Evolutionary conservation across 2,329 filamentous ascomycete genomes (phyloP), one percentile per base, ranked within the genome.

Genomic region (Microdochium trichocladiopsis): DNA sequence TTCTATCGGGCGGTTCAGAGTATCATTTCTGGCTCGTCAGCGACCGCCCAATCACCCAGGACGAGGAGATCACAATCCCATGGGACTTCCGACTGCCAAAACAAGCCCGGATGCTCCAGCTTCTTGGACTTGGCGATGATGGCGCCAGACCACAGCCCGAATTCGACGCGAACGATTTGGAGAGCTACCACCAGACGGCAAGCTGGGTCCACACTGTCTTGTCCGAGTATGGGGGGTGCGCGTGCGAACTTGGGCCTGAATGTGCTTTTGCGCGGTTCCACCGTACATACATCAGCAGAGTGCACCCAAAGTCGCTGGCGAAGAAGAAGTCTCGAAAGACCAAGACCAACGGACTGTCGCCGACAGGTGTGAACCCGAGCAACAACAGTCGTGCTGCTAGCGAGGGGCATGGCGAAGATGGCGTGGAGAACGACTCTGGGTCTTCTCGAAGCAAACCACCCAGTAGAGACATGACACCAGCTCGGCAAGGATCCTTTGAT

Each of bases 1-100:
- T 91, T 58, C 81, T 96, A 48, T 89, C 89, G 2, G 85, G 84
- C 48, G 79, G 80, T 3, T 85, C 84, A 1, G 86, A 93, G 58
- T 95, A 93, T 63, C 90, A 94, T 64, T 96, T 97, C 67, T 96
- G 93, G 81, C 86, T 96, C 57, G 83, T 96, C 54, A 91, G 90
- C 60, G 89, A 89, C 60, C 81, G 87, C 51, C 78, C 86, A 36
- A 91, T 97, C 52, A 69, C 78, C 16, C 74, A 83, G 1, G 75
- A 78, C 41, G 82, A 84, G 61, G 81, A 84, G 61, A 82, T 80
- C 61, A 89, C 76, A 24, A 80, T 77, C 60, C 80, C 73, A 51
- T 90, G 76, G 89, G 89, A 83, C 63, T 93, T 78, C 70, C 81
- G 69, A 58, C 79, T 78, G 58, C 80, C 74, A 60, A 86, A 75